Base-by-base conservation (phyloP, 2,329 filamentous ascomycete genomes). In the Metarhizium sp. region DNA sequence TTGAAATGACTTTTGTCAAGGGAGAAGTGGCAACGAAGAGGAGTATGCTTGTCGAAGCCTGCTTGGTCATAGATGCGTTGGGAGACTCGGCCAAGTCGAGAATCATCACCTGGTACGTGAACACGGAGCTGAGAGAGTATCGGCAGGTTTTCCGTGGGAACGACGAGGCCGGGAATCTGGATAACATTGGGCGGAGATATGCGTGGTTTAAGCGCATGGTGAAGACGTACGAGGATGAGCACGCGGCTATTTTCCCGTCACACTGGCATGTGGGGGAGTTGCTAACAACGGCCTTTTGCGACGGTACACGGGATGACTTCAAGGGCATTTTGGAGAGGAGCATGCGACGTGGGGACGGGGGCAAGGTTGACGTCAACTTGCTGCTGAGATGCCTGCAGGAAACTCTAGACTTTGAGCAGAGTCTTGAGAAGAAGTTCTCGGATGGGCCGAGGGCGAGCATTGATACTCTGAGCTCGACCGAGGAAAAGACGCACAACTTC, bases 181-280 rank as follows among this genome's bases (percentile, higher is more conserved):
- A 99, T 77, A 99, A 99, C 65, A 99, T 99, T 58, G 90, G 92
- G 5, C 81, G 94, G 58, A 79, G 94, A 60, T 99, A 97, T 69
- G 88, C 92, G 6, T 99, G 94, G 94, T 96, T 97, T 72, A 90
- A 89, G 69, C 84, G 95, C 59, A 95, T 92, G 82, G 79, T 97
- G 71, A 96, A 96, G 76, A 90, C 88, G 1, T 95, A 96, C 69
- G 94, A 99, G 64, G 88, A 95, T 49, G 92, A 97, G 66, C 92
- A 97, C 73, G 85, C 88, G 8, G 77, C 78, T 50, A 88, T 99
- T 54, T 99, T 99, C 67, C 94, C 94, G 7, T 67, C 84, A 0
- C 79, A 87, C 60, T 99, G 94, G 94, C 86, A 86, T 57, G 92
- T 96, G 46, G 89, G 90, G 66, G 94, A 99, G 72, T 84, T 88